Evolutionary conservation across 352 stramenopile species (phyloP).

Genomic region (Thalassiosira mediterranea): DNA sequence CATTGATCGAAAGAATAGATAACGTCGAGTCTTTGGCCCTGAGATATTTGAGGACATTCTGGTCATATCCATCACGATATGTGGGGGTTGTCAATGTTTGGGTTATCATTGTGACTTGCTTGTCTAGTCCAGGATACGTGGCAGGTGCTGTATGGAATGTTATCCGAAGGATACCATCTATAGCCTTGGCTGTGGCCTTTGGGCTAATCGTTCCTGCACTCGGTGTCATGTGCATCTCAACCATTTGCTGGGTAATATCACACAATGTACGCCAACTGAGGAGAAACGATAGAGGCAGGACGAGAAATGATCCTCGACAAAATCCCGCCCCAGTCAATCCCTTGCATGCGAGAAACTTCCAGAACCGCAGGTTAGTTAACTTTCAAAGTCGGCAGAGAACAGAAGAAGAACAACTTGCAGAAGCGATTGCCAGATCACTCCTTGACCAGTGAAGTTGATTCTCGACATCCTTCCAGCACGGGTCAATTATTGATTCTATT

Average conservation of each 20-base stretch:
- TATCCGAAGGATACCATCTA: constrained; percentile 1
- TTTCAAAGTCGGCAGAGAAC: constrained; percentile 11
- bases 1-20: constrained; percentile 50
- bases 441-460: constrained; percentile 26
- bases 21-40: constrained; percentile 18
- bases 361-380: not conserved
- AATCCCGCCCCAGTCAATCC: not conserved
- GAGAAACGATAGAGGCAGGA: constrained; percentile 3
- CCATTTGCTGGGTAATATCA: too few relatives aligned
- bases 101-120: not conserved
- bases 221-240: not conserved
- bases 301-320: not conserved
- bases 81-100: constrained; percentile 9
- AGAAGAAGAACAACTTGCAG: constrained; percentile 36
- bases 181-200: constrained; percentile 1
- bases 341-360: constrained; percentile 1
- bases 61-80: not conserved
- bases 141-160: not conserved
- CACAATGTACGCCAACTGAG: not conserved
- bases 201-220: not conserved
- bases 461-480: too few relatives aligned
- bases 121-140: not conserved
- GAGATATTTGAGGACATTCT: constrained; percentile 25
- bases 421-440: constrained; percentile 42
- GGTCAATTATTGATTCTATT: too few relatives aligned